phyloP scores from a whole-genome alignment of 805 yeast species.

The Saturnispora bothae region DNA sequence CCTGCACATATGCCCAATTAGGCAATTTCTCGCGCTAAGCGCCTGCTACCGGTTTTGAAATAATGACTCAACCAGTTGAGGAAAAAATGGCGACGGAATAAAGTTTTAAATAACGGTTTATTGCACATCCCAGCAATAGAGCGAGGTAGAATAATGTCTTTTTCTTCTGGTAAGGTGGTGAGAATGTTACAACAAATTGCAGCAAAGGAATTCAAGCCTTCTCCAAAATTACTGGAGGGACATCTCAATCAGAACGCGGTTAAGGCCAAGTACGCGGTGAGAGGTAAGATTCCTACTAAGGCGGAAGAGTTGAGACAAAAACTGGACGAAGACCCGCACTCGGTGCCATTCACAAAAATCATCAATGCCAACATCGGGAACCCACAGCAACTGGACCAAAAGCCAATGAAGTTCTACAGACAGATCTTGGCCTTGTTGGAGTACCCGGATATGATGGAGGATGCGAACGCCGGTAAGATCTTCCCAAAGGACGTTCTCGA shows the following conservation, averaged over 20 bases:
- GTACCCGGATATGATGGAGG: slow-evolving; percentile 59
- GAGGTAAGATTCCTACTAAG: slow-evolving; percentile 87
- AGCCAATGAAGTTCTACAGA: slow-evolving; percentile 91
- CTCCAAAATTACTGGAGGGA: slow-evolving; percentile 27
- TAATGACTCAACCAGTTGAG: too few relatives aligned
- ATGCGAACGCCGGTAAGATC: slow-evolving; percentile 22
- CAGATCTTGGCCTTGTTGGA: slow-evolving; percentile 81
- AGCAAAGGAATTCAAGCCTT: slow-evolving; percentile 22
- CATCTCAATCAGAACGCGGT: slow-evolving; percentile 68
- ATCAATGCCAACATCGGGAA: slow-evolving; percentile 93
- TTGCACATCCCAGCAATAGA: too few relatives aligned
- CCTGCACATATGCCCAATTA: not conserved
- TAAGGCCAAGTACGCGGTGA: slow-evolving; percentile 88
- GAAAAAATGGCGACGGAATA: too few relatives aligned
- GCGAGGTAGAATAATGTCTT: too few relatives aligned
- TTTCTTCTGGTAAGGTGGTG: too few relatives aligned
- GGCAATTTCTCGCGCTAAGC: slow-evolving; percentile 1
- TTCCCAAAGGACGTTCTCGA: slow-evolving; percentile 60
- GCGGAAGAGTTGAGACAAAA: slow-evolving; percentile 73
- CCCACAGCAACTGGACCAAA: slow-evolving; percentile 93
- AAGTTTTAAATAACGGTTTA: too few relatives aligned
- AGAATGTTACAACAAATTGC: slow-evolving; percentile 8
- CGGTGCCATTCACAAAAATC: slow-evolving; percentile 67
- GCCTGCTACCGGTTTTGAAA: too few relatives aligned
- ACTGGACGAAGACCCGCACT: slow-evolving; percentile 42